A percentile compares a stretch with the other conserved stretches of the same genome.
phyloP scores from a whole-genome alignment of 768 basidiomycete species.

The Kwoniella mangroviensis region DNA sequence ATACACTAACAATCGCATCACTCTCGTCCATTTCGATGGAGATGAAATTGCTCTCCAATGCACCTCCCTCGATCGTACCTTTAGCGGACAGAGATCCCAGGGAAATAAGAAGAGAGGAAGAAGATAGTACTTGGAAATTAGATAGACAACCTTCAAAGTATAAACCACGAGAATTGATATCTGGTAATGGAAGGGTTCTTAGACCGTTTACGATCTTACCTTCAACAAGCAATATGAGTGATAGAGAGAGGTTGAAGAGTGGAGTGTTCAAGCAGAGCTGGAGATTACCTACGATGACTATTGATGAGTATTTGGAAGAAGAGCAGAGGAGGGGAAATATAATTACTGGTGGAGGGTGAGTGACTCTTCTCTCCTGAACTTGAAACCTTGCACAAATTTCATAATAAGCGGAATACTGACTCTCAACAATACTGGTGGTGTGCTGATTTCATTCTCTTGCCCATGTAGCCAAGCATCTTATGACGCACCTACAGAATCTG shows the following conservation, averaged over 20 bases:
- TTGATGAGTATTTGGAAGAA: slow-evolving; percentile 90
- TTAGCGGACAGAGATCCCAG: slow-evolving; percentile 46
- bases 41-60: slow-evolving; percentile 65
- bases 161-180: slow-evolving; percentile 63
- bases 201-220: slow-evolving; percentile 93
- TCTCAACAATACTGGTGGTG: too few species aligned
- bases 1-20: slow-evolving; percentile 71
- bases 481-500: slow-evolving; percentile 70
- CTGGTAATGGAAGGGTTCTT: slow-evolving; percentile 78
- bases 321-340: slow-evolving; percentile 84
- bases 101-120: slow-evolving; percentile 34
- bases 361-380: slow-evolving; percentile 10
- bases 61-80: slow-evolving; percentile 27
- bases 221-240: slow-evolving; percentile 62
- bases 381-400: too few species aligned
- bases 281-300: slow-evolving; percentile 88
- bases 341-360: slow-evolving; percentile 84
- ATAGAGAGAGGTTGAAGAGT: slow-evolving; percentile 73
- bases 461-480: slow-evolving; percentile 69
- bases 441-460: not conserved
- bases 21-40: slow-evolving; percentile 75
- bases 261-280: slow-evolving; percentile 85
- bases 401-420: too few species aligned
- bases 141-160: slow-evolving; percentile 64
- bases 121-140: slow-evolving; percentile 73